Evolutionary conservation across 805 yeast species (phyloP).

Genomic region (Hanseniaspora vineae): DNA sequence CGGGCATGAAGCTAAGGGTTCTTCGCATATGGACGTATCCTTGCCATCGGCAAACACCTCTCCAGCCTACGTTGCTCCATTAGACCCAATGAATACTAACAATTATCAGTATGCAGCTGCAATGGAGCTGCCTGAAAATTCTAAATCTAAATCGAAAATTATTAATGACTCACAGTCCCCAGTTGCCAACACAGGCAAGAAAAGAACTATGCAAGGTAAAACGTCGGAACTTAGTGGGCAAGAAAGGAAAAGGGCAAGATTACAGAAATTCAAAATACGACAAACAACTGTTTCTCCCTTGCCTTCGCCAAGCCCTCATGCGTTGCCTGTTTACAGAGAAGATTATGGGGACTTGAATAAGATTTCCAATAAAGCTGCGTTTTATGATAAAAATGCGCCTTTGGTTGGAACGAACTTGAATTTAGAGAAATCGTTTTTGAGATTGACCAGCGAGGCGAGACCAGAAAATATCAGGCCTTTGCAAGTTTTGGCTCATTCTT

Average conservation of each 20-base stretch:
- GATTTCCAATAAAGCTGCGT: slow-evolving; percentile 19
- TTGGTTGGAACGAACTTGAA: slow-evolving; percentile 51
- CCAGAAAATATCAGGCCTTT: slow-evolving; percentile 75
- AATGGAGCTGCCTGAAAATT: neutral
- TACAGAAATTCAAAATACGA: neutral
- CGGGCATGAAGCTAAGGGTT: too few relatives aligned
- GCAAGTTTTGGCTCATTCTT: slow-evolving; percentile 42
- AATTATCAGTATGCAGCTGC: neutral
- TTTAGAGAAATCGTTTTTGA: slow-evolving; percentile 66
- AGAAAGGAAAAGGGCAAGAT: neutral
- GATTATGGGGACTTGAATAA: slow-evolving; percentile 18
- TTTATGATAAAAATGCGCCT: slow-evolving; percentile 23
- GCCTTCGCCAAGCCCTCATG: slow-evolving; percentile 1
- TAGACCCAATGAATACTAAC: neutral
- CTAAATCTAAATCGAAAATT: too few relatives aligned
- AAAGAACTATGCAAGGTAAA: neutral
- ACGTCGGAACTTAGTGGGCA: neutral
- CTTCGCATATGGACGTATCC: too few relatives aligned
- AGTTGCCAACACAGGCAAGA: neutral
- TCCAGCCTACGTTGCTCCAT: too few relatives aligned
- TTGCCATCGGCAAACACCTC: too few relatives aligned
- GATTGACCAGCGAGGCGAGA: slow-evolving; percentile 86
- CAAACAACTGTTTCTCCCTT: too few relatives aligned
- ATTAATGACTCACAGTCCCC: neutral
- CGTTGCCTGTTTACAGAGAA: slow-evolving; percentile 10